A percentile compares a stretch with the other conserved stretches of the same genome.
Conservation (phyloP, 192 early-diverging fungal species). For the Coemansia sp. region DNA sequence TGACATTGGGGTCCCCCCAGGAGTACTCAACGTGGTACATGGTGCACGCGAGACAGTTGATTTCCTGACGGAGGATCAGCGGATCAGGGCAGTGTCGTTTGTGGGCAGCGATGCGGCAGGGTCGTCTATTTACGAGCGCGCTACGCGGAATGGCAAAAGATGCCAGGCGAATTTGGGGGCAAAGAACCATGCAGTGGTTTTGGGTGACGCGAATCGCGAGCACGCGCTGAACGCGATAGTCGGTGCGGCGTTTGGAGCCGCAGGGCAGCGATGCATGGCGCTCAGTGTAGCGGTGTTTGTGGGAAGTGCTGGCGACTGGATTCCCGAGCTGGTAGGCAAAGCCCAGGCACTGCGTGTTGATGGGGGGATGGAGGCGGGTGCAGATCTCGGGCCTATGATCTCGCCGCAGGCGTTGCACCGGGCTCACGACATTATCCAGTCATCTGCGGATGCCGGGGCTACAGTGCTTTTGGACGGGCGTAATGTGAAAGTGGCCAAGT, state of each 20-base stretch:
- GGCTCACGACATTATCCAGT: conserved; percentile 73
- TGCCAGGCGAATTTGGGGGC: conserved; percentile 96
- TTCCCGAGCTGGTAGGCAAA: conserved; percentile 85
- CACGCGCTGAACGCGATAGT: conserved; percentile 87
- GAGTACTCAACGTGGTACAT: conserved; percentile 92
- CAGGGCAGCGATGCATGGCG: conserved; percentile 98
- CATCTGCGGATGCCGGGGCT: conserved; percentile 85
- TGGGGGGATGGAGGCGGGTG: conserved; percentile 77
- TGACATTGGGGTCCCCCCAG: conserved; percentile 85
- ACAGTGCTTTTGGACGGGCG: conserved; percentile 85
- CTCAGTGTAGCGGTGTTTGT: conserved; percentile 90
- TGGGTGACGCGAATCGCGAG: conserved; percentile 94
- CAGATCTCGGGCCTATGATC: conserved; percentile 92
- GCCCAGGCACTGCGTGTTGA: conserved; percentile 79
- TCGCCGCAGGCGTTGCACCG: conserved; percentile 72
- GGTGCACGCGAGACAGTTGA: conserved; percentile 84
- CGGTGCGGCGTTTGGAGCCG: conserved; percentile 96
- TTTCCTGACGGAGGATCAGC: conserved; percentile 80
- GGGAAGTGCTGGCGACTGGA: conserved; percentile 77
- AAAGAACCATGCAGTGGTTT: conserved; percentile 95
- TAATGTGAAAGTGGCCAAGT: conserved; percentile 64
- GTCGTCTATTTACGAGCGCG: conserved; percentile 83
- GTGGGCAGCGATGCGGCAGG: conserved; percentile 90
- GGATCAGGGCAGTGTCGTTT: conserved; percentile 90
- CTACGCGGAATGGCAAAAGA: conserved; percentile 86